These are phyloP conservation scores for Monosporascus ibericus DNA, from an alignment of 2,329 filamentous ascomycete species.

Conservation along the genomic window DNA sequence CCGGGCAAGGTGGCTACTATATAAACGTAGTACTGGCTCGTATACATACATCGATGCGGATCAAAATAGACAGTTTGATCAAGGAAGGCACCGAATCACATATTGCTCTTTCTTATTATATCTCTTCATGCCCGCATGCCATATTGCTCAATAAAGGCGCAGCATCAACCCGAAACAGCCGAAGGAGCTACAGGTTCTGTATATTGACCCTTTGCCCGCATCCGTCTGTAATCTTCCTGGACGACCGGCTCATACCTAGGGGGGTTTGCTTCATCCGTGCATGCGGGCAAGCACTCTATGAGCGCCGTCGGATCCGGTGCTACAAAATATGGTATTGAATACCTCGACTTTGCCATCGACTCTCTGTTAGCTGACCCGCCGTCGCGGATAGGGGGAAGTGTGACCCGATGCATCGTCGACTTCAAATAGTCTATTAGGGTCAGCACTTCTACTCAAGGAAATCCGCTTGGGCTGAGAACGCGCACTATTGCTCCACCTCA, in stretches of 20 bases:
- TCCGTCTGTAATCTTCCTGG: constrained; percentile 21
- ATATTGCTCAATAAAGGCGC: background rate
- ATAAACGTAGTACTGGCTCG: no score
- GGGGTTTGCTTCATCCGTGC: constrained; percentile 33
- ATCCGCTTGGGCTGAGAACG: background rate
- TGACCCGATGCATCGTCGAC: constrained; percentile 49
- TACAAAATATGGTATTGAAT: constrained; percentile 57
- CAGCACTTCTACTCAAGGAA: background rate
- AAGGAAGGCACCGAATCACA: no score
- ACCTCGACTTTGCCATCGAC: constrained; percentile 42
- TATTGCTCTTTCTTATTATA: background rate
- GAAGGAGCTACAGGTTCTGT: constrained; percentile 5
- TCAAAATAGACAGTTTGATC: no score
- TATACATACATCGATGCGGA: no score
- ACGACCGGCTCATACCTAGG: constrained; percentile 42
- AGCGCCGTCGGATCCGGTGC: constrained; percentile 40
- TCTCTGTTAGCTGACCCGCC: constrained; percentile 28
- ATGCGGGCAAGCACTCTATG: constrained; percentile 46
- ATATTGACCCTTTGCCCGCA: constrained; percentile 24
- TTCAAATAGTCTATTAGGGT: constrained; percentile 35
- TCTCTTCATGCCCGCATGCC: background rate
- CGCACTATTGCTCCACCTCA: constrained; percentile 35
- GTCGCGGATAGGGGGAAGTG: constrained; percentile 34
- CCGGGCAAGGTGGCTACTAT: no score
- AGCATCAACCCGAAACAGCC: background rate